Evolutionary conservation across 306 rosid species (phyloP).

Genomic region (Malus sylvestris): DNA sequence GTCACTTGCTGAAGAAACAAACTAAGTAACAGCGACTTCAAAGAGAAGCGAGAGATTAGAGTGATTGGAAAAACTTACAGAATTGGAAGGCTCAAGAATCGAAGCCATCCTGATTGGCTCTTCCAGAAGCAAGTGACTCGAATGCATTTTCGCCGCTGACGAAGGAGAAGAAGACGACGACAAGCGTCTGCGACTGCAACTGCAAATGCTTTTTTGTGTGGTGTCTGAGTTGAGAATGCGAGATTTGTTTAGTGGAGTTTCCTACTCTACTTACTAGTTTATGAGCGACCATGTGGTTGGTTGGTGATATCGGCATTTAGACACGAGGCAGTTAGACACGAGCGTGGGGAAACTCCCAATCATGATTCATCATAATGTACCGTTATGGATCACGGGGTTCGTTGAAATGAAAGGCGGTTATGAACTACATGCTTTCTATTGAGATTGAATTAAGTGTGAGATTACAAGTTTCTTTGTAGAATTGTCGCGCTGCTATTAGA

Average conservation of each 20-base stretch:
- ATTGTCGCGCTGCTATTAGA: too few species aligned
- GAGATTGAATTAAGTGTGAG: too few species aligned
- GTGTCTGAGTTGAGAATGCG: neutral
- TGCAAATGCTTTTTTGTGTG: neutral
- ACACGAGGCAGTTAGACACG: too few species aligned
- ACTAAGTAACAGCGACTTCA: neutral
- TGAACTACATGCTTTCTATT: too few species aligned
- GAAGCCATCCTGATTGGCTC: constrained; percentile 87
- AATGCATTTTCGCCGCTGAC: constrained; percentile 32
- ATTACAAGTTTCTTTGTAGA: too few species aligned
- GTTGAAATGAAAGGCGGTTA: too few species aligned
- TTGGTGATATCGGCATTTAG: too few species aligned
- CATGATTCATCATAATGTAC: too few species aligned
- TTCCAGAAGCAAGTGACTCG: constrained; percentile 61
- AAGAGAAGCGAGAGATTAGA: neutral
- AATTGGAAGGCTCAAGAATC: constrained; percentile 71
- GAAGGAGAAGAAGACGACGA: neutral
- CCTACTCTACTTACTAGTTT: neutral
- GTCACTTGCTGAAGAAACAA: neutral
- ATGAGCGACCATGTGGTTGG: too few species aligned
- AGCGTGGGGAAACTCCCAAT: too few species aligned
- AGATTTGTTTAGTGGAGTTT: neutral
- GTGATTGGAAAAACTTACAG: constrained; percentile 31
- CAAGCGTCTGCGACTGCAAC: neutral
- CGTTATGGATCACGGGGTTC: too few species aligned